phyloP scores from a whole-genome alignment of 1,284 basidiomycete genomes.

The Hymenochaete sp. region DNA sequence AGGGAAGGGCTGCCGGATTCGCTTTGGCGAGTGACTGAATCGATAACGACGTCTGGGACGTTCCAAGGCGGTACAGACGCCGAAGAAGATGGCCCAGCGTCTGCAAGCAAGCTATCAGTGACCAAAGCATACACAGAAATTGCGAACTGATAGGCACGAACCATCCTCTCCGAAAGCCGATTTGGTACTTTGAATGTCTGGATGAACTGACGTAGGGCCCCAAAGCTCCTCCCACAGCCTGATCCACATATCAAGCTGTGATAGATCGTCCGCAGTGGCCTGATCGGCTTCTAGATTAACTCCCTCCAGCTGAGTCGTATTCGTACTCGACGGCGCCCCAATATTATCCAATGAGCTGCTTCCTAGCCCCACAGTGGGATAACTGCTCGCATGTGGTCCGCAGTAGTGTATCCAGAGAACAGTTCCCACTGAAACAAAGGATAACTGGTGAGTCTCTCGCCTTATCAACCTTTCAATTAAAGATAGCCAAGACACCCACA shows the following conservation, averaged over 20 bases:
- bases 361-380: too few relatives aligned
- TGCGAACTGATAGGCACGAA: neutral
- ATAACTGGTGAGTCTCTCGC: neutral
- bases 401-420: constrained; percentile 17
- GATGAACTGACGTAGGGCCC: constrained; percentile 13
- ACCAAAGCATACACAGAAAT: neutral
- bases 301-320: too few relatives aligned
- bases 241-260: constrained; percentile 15
- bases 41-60: constrained; percentile 15
- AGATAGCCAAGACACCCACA: constrained; percentile 37
- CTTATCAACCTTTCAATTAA: neutral
- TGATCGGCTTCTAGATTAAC: neutral
- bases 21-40: constrained; percentile 5
- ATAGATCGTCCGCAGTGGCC: constrained; percentile 3
- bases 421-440: constrained; percentile 9
- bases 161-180: neutral
- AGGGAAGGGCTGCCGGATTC: constrained; percentile 4
- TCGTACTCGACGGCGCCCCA: too few relatives aligned
- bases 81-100: neutral
- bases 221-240: constrained; percentile 18
- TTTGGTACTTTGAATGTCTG: constrained; percentile 1
- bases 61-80: constrained; percentile 1
- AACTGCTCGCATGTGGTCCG: constrained; percentile 15
- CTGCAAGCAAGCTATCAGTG: neutral
- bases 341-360: too few relatives aligned